These are phyloP conservation scores for Apiotrichum mycotoxinovorans DNA, from an alignment of 1,284 basidiomycete species.

Conservation along the genomic window DNA sequence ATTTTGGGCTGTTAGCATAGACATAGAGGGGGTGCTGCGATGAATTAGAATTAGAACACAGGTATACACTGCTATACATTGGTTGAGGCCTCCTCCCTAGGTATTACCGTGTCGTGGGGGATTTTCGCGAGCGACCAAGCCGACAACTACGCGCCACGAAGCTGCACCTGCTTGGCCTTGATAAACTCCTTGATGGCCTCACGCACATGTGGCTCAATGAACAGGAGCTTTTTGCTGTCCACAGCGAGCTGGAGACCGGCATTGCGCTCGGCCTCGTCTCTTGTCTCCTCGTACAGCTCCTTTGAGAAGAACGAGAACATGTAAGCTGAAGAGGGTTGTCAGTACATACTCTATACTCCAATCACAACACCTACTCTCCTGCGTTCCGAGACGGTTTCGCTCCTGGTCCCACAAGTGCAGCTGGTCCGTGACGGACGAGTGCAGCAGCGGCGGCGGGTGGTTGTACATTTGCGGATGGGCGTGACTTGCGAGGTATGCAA, in stretches of 20 bases:
- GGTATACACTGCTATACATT: too few relatives aligned
- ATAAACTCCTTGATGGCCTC: slow-evolving; percentile 44
- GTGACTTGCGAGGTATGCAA: slow-evolving; percentile 88
- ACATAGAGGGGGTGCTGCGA: too few relatives aligned
- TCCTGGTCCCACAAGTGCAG: slow-evolving; percentile 97
- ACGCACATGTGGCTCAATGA: slow-evolving; percentile 39
- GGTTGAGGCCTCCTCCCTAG: too few relatives aligned
- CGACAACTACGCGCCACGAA: slow-evolving; percentile 20
- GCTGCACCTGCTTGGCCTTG: slow-evolving; percentile 31
- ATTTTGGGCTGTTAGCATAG: too few relatives aligned
- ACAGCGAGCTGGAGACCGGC: slow-evolving; percentile 30
- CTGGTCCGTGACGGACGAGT: slow-evolving; percentile 83
- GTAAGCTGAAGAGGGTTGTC: slow-evolving; percentile 21
- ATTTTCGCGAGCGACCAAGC: too few relatives aligned
- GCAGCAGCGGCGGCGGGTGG: slow-evolving; percentile 55
- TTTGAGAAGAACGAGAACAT: slow-evolving; percentile 46
- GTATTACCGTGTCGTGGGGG: too few relatives aligned
- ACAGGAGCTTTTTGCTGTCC: slow-evolving; percentile 33
- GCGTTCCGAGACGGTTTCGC: slow-evolving; percentile 80
- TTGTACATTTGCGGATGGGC: slow-evolving; percentile 98
- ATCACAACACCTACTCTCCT: slow-evolving; percentile 62
- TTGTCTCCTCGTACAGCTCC: slow-evolving; percentile 43
- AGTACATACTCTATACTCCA: background rate
- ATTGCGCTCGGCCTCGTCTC: slow-evolving; percentile 35
- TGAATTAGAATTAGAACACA: too few relatives aligned